These are phyloP conservation scores for Leptomonas pyrrhocoris DNA, from an alignment of 208 protist species.

Conservation along the genomic window DNA sequence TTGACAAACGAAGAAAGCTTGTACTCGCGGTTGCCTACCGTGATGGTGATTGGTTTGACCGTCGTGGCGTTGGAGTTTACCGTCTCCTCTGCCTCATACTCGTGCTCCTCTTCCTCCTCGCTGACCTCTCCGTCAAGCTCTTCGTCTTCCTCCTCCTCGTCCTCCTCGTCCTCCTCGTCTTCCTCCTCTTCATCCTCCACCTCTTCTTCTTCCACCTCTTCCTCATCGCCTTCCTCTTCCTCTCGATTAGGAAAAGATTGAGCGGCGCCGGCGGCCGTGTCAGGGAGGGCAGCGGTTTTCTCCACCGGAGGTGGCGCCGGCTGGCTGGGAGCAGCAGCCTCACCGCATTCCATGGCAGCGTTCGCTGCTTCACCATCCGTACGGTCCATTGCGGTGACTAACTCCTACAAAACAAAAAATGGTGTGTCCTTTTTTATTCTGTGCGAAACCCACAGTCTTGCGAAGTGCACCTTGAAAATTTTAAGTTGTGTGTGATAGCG, in stretches of 20 bases:
- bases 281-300: neutral
- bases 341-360: neutral
- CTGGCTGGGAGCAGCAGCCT: neutral
- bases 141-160: constrained; percentile 33
- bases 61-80: neutral
- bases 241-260: neutral
- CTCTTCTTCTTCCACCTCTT: constrained; percentile 36
- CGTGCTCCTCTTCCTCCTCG: constrained; percentile 27
- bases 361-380: neutral
- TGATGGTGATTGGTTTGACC: constrained; percentile 21
- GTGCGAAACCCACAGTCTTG: too few relatives aligned
- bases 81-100: constrained; percentile 38
- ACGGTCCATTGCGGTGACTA: neutral
- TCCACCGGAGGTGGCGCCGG: neutral
- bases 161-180: constrained; percentile 32
- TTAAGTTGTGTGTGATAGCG: neutral
- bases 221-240: neutral
- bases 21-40: constrained; percentile 52
- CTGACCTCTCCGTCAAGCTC: constrained; percentile 22
- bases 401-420: too few relatives aligned
- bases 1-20: constrained; percentile 51
- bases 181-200: constrained; percentile 25
- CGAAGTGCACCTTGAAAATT: too few relatives aligned
- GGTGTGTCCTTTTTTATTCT: too few relatives aligned
- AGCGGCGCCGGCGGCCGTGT: neutral